Conservation (phyloP, 2,329 filamentous ascomycete genomes). For the Trichoderma afroharzianum region DNA sequence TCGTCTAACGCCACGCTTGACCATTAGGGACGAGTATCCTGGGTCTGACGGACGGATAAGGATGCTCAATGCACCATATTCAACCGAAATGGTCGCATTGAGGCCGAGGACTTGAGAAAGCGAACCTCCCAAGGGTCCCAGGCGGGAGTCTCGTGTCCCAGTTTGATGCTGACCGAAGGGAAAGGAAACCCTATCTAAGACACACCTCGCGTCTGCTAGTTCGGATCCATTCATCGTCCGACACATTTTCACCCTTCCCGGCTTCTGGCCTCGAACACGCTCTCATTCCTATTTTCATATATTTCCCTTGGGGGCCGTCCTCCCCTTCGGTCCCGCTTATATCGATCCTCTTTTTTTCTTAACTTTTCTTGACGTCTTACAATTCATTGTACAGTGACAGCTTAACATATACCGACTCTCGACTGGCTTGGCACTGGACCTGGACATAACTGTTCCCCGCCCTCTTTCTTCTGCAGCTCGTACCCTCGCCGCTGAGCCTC, state of each 20-base stretch:
- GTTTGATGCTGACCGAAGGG: neutral
- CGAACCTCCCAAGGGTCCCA: neutral
- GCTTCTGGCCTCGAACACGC: neutral
- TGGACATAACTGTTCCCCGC: neutral
- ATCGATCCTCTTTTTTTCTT: neutral
- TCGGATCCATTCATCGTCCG: conserved; percentile 3
- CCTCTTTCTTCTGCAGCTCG: neutral
- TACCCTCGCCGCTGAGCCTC: neutral
- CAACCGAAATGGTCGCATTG: neutral
- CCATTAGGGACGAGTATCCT: neutral
- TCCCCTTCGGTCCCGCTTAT: neutral
- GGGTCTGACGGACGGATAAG: neutral
- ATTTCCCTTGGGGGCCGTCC: neutral
- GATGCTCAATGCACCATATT: neutral
- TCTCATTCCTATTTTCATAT: conserved; percentile 2
- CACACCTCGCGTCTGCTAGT: neutral
- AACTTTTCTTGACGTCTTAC: neutral
- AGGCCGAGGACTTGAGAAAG: neutral
- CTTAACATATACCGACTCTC: neutral
- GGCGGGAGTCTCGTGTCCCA: neutral
- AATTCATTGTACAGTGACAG: neutral
- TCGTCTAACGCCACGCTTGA: conserved; percentile 1
- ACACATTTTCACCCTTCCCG: conserved; percentile 1
- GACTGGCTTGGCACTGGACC: neutral
- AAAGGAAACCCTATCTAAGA: conserved; percentile 8